Base-by-base conservation (phyloP, 1,284 basidiomycete species). In the Mycosarcoma mackinlayi region DNA sequence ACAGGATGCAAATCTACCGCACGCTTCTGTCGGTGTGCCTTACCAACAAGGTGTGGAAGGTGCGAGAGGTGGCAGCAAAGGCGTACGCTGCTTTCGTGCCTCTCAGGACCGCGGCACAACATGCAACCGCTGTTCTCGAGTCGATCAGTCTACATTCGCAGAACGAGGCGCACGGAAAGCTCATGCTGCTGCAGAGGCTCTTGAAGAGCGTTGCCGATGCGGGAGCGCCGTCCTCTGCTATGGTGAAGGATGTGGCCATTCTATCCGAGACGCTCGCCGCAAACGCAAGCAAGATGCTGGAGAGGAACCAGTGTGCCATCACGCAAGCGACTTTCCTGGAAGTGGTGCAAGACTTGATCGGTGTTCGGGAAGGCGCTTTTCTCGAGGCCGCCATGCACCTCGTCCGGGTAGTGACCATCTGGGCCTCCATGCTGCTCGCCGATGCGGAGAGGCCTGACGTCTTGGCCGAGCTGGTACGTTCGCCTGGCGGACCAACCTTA, bases 271-370 rank as follows among this genome's bases (percentile, higher is more conserved):
- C 24, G 8, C 30, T 67, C 3, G 21, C 30, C 3, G 38, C 19
- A 23, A 59, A 52, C 10, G 42, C 62, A 18, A 67, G 65, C 51
- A 46, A 33, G 39, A 33, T 73, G 42, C 55, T 75, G 13, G 67
- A 54, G 14, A 23, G 55, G 4, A 76, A 78, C 25, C 23, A 30
- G 9, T 78, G 77, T 27, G 54, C 58, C 4, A 57, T 69, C 24
- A 78, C 78, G 6, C 50, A 70, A 28, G 56, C 71, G 5, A 62
- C 71, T 13, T 80, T 57, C 37, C 47, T 80, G 3, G 67, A 72
- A 16, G 58, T 73, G 16, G 60, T 68, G 6, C 63, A 72, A 38
- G 64, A 67, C 27, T 47, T 62, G 11, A 42, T 44, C 10, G 72
- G 62, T 5, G 18, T 58, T 2, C 60, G 57, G 4, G 19, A 56